Evolutionary conservation across 352 stramenopile genomes (phyloP), one percentile per base, ranked within the genome.

Genomic region (Globisporangium parvum): DNA sequence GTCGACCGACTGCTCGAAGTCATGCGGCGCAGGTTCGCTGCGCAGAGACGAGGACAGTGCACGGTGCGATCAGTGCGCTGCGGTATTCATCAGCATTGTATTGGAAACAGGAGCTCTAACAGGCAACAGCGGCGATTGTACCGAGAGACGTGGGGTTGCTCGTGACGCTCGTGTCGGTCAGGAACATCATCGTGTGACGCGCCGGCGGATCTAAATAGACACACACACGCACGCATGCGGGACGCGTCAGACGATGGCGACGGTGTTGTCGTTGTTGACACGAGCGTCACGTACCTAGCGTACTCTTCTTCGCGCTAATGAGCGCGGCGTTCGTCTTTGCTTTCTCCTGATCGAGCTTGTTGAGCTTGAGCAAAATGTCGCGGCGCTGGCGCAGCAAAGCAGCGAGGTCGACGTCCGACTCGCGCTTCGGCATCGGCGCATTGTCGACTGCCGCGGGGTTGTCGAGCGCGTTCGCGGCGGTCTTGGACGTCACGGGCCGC

Each of bases 321-420:
- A 51, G 21, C 23, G 59, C 69, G 10, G 64, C 62, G 37, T 80
- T 77, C 46, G 62, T 74, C 59, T 69, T 74, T 3, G 75, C 39
- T 52, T 88, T 79, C 37, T 77, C 64, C 50, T 85, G 67, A 50
- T 91, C 75, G 41, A 90, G 55, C 42, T 77, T 67, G 48, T 70
- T 71, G 31, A 94, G 57, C 59, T 82, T 84, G 45, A 86, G 66
- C 15, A 94, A 57, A 48, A 94, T 88, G 18, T 94, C 85, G 46
- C 85, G 70, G 53, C 85, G 73, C 57, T 94, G 85, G 5, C 74
- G 62, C 24, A 94, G 60, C 35, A 94, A 57, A 50, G 80, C 73
- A 3, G 81, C 74, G 31, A 94, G 63, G 48, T 94, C 85, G 41
- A 94, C 80, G 60, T 94, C 85, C 15, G 80, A 91, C 67, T 94